Percentiles rank a stretch among this genome's conserved stretches.
Evolutionary conservation across 371 early-diverging fungal species (phyloP).

Genomic region (Phascolomyces articulosus): DNA sequence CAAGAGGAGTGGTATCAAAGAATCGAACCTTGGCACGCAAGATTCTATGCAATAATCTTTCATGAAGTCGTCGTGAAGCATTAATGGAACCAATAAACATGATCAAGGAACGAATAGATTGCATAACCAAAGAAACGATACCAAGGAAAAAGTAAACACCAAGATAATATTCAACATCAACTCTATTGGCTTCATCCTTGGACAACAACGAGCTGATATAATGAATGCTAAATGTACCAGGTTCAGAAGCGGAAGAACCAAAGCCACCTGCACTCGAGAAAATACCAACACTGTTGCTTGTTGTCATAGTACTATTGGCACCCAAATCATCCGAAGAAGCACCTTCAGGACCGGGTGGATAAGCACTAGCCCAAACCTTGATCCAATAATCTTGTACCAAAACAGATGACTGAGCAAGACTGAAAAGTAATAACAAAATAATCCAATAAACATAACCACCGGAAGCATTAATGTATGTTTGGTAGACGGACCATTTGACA

Average conservation of each 20-base stretch:
- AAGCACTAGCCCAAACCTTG: slow-evolving; percentile 58
- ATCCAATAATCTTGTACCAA: slow-evolving; percentile 69
- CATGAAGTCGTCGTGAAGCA: slow-evolving; percentile 60
- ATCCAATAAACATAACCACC: slow-evolving; percentile 68
- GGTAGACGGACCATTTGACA: slow-evolving; percentile 64
- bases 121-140: slow-evolving; percentile 40
- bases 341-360: slow-evolving; percentile 14
- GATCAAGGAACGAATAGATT: slow-evolving; percentile 37
- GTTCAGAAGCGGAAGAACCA: slow-evolving; percentile 1
- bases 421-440: slow-evolving; percentile 48
- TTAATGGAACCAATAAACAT: slow-evolving; percentile 49
- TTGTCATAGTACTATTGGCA: not conserved
- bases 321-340: not conserved
- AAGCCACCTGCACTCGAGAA: not conserved
- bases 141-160: slow-evolving; percentile 60
- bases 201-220: not conserved
- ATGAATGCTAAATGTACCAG: slow-evolving; percentile 3
- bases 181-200: not conserved
- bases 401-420: slow-evolving; percentile 46
- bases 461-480: slow-evolving; percentile 65
- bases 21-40: slow-evolving; percentile 78
- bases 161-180: slow-evolving; percentile 53
- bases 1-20: slow-evolving; percentile 87
- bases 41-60: slow-evolving; percentile 64
- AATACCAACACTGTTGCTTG: not conserved